These are phyloP conservation scores for Thermoascus crustaceus DNA, from an alignment of 2,329 filamentous ascomycete genomes.

Conservation along the genomic window DNA sequence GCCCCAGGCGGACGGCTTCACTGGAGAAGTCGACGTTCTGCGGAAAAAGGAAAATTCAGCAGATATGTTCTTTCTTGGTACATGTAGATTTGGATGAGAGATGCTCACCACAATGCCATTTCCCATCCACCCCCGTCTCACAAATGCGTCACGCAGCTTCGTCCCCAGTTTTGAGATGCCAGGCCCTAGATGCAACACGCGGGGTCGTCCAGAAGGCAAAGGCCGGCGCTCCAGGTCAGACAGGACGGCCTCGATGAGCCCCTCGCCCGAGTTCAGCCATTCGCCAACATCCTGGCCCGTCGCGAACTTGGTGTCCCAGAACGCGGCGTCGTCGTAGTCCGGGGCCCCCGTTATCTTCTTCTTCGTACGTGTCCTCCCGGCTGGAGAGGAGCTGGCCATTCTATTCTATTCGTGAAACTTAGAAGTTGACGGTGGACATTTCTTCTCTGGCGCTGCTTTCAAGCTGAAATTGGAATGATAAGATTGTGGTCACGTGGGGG, in stretches of 20 bases:
- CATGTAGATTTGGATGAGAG: neutral
- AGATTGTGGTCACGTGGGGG: too few species aligned
- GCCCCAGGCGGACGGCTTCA: conserved; percentile 29
- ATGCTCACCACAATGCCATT: conserved; percentile 25
- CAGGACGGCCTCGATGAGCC: conserved; percentile 20
- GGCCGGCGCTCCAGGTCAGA: conserved; percentile 16
- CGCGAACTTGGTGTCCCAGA: conserved; percentile 28
- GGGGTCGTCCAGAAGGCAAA: conserved; percentile 8
- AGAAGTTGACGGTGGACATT: too few species aligned
- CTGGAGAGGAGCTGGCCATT: conserved; percentile 1
- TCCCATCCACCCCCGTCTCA: conserved; percentile 18
- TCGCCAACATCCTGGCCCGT: conserved; percentile 30
- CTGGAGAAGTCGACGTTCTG: conserved; percentile 31
- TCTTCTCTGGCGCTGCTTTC: too few species aligned
- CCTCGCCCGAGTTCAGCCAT: conserved; percentile 29
- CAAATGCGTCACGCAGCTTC: conserved; percentile 22
- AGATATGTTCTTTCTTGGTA: conserved; percentile 5
- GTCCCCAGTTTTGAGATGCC: conserved; percentile 25
- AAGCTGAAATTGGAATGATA: too few species aligned
- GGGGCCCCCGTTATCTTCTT: conserved; percentile 19
- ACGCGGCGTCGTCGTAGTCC: conserved; percentile 26
- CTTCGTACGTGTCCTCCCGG: conserved; percentile 4
- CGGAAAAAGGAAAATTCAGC: neutral
- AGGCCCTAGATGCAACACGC: conserved; percentile 27
- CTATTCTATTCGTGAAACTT: too few species aligned